Conservation (phyloP, 345 rosid genomes). For the Pistacia vera region DNA sequence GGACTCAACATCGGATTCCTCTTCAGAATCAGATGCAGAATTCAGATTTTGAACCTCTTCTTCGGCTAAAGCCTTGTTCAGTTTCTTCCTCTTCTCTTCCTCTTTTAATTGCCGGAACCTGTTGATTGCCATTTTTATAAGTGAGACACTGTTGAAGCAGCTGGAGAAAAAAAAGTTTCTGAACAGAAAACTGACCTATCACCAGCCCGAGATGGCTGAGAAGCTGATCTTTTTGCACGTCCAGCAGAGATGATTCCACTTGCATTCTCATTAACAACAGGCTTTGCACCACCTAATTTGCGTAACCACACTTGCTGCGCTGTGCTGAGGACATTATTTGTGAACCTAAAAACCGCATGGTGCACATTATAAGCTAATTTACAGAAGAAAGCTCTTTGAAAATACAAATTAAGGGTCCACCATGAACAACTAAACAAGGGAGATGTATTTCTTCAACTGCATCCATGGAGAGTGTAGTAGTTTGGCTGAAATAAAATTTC, state of each 20-base stretch:
- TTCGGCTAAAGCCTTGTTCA: constrained; percentile 54
- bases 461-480: neutral
- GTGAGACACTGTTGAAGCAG: constrained; percentile 1
- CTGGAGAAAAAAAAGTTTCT: constrained; percentile 8
- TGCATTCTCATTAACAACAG: constrained; percentile 78
- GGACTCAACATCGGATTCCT: constrained; percentile 55
- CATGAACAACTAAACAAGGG: neutral
- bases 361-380: neutral
- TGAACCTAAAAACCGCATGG: constrained; percentile 61
- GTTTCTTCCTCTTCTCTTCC: constrained; percentile 58
- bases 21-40: constrained; percentile 63
- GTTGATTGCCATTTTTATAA: constrained; percentile 31
- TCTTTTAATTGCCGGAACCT: constrained; percentile 84
- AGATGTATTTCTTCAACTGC: neutral
- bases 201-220: constrained; percentile 67
- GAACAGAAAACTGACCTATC: constrained; percentile 54
- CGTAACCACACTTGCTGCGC: constrained; percentile 98
- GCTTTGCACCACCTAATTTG: constrained; percentile 91
- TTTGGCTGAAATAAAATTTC: neutral
- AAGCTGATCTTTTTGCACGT: constrained; percentile 81
- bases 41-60: constrained; percentile 46
- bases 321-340: constrained; percentile 91
- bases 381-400: neutral
- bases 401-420: neutral
- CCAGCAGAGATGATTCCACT: constrained; percentile 92